A percentile compares a stretch with the other conserved stretches of the same genome.
Evolutionary conservation across 2,329 filamentous ascomycete species (phyloP).

Genomic region (Fusarium acutatum): DNA sequence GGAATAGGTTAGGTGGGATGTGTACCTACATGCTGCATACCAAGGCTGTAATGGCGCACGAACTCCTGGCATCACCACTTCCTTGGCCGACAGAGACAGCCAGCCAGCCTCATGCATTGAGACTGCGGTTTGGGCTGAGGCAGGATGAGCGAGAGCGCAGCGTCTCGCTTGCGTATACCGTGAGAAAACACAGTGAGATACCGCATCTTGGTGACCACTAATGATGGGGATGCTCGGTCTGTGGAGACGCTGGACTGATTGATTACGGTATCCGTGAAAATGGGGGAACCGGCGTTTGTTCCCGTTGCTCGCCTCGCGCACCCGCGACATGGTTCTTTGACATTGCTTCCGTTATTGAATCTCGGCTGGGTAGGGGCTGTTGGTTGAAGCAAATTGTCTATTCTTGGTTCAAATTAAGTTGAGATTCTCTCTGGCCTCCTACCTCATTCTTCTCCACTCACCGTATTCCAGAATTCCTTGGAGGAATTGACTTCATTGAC

Average conservation of each 20-base stretch:
- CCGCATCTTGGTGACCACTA: constrained; percentile 27
- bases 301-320: constrained; percentile 11
- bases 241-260: background rate
- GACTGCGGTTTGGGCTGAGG: constrained; percentile 3
- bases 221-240: constrained; percentile 16
- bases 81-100: constrained; percentile 3
- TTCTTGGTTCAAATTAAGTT: constrained; percentile 1
- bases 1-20: constrained; percentile 20
- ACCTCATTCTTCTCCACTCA: constrained; percentile 17
- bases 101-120: constrained; percentile 12
- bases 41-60: constrained; percentile 23
- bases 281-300: constrained; percentile 12
- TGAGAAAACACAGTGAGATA: background rate
- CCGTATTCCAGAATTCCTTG: constrained; percentile 5
- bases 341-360: background rate
- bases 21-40: constrained; percentile 36
- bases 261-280: constrained; percentile 9
- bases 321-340: background rate
- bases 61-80: constrained; percentile 21
- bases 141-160: constrained; percentile 16
- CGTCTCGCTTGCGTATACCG: background rate
- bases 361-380: constrained; percentile 7
- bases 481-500: constrained; percentile 23
- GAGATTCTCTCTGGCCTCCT: background rate
- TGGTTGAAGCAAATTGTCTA: background rate